Conservation (phyloP, 371 early-diverging fungal species). For the Parasitella parasitica region DNA sequence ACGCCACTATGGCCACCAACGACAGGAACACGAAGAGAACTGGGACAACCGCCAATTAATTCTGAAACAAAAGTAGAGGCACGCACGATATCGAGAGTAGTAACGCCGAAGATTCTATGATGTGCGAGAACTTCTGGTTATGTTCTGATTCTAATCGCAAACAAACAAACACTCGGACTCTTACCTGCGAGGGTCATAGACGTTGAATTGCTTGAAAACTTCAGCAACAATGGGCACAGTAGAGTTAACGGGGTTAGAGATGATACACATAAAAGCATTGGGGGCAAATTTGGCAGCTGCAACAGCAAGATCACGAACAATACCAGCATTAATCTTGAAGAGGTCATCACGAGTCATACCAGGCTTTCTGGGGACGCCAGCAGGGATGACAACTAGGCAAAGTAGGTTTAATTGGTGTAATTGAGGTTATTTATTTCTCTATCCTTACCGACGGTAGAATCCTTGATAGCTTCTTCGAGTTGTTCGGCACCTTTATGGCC, state of each 20-base stretch:
- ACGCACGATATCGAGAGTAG: conserved; percentile 87
- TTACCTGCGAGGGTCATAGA: conserved; percentile 78
- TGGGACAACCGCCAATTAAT: conserved; percentile 51
- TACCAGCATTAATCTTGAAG: conserved; percentile 97
- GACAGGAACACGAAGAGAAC: conserved; percentile 71
- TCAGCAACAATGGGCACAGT: conserved; percentile 98
- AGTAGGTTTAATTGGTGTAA: too few relatives aligned
- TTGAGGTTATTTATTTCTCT: background rate
- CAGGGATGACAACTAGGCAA: conserved; percentile 96
- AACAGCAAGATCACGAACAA: conserved; percentile 85
- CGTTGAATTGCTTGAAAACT: conserved; percentile 86
- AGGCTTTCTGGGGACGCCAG: conserved; percentile 99
- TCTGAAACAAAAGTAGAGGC: conserved; percentile 82
- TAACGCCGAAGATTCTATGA: conserved; percentile 82
- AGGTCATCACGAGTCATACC: conserved; percentile 99
- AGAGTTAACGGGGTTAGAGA: conserved; percentile 99
- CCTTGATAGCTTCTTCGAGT: conserved; percentile 50
- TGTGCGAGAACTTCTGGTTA: background rate
- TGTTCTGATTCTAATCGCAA: too few relatives aligned
- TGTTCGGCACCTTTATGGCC: conserved; percentile 44
- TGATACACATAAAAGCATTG: conserved; percentile 93
- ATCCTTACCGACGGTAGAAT: conserved; percentile 38
- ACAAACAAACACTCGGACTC: background rate
- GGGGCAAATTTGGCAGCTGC: conserved; percentile 77
- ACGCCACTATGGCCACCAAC: conserved; percentile 93